Base-by-base conservation (phyloP, 257 asterid genomes). In the Cinchona pubescens region DNA sequence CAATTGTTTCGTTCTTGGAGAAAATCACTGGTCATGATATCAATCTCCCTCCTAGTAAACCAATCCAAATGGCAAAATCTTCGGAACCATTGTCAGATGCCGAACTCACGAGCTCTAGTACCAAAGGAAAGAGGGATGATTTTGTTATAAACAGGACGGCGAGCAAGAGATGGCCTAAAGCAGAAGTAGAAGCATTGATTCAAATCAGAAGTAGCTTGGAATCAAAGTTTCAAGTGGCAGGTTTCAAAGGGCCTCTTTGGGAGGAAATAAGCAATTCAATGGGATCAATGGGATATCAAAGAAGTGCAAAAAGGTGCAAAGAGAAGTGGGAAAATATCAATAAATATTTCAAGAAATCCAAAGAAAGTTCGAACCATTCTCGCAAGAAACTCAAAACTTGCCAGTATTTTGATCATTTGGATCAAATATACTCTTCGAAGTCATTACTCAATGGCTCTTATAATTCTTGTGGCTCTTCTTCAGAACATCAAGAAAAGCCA, bases 311-410 rank as follows among this genome's bases (percentile, higher is more conserved):
- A 80, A 82, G 88, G 40, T 87, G 92, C 81, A 89, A 87, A 81
- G 90, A 89, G 81, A 89, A 89, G 78, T 89, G 94, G 94, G 94
- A 89, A 25, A 89, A 85, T 34, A 86, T 89, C 72, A 87, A 86
- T 68, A 87, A 89, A 73, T 87, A 83, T 61, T 84, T 74, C 86
- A 89, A 87, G 88, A 89, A 78, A 79, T 85, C 75, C 2, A 84
- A 78, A 75, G 89, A 87, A 46, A 84, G 86, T 78, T 78, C 83
- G n/a, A 82, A 78, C 78, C 78, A 79, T 29, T 75, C 58, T 9
- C 42, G 55, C 43, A 72, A 60, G 76, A 76, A 46, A 69, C 34
- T 48, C 19, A 76, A 69, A 19, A 60, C 76, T 18, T 76, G 80
- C 13, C 56, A 35, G 43, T 69, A 77, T 25, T 77, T 69, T 46